phyloP scores from a whole-genome alignment of 805 yeast genomes.

The Citeromyces matritensis region DNA sequence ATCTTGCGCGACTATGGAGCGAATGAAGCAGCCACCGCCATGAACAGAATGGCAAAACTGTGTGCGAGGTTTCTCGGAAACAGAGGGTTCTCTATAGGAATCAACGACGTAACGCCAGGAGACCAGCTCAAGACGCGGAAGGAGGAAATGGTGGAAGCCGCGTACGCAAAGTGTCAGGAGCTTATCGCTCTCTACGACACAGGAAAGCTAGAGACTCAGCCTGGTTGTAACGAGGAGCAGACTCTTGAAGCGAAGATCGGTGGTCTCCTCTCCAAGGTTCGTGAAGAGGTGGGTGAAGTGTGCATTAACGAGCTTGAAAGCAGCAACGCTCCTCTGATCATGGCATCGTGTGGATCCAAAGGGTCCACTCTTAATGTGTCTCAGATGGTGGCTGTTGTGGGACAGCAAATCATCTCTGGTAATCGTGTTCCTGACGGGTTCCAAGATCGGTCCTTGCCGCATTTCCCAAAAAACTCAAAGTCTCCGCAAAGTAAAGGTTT shows the following conservation, averaged over 20 bases:
- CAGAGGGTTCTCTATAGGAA: slow-evolving; percentile 95
- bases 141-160: slow-evolving; percentile 79
- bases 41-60: slow-evolving; percentile 98
- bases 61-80: slow-evolving; percentile 93
- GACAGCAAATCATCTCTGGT: slow-evolving; percentile 97
- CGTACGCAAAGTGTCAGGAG: slow-evolving; percentile 85
- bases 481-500: slow-evolving; percentile 98
- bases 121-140: slow-evolving; percentile 57
- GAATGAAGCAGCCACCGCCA: slow-evolving; percentile 84
- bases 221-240: slow-evolving; percentile 98
- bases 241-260: slow-evolving; percentile 96
- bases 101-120: slow-evolving; percentile 94
- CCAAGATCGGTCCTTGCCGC: slow-evolving; percentile 96
- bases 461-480: slow-evolving; percentile 88
- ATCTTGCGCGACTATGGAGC: slow-evolving; percentile 96
- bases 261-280: slow-evolving; percentile 87
- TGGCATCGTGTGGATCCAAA: slow-evolving; percentile 99
- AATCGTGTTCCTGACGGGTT: slow-evolving; percentile 99
- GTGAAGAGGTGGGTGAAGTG: slow-evolving; percentile 98
- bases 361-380: slow-evolving; percentile 97
- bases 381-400: slow-evolving; percentile 99
- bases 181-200: slow-evolving; percentile 62
- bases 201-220: slow-evolving; percentile 93
- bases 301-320: slow-evolving; percentile 86
- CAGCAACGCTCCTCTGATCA: slow-evolving; percentile 89